These are phyloP conservation scores for Eutypella sp. DNA, from an alignment of 2,329 filamentous ascomycete species.

Conservation along the genomic window DNA sequence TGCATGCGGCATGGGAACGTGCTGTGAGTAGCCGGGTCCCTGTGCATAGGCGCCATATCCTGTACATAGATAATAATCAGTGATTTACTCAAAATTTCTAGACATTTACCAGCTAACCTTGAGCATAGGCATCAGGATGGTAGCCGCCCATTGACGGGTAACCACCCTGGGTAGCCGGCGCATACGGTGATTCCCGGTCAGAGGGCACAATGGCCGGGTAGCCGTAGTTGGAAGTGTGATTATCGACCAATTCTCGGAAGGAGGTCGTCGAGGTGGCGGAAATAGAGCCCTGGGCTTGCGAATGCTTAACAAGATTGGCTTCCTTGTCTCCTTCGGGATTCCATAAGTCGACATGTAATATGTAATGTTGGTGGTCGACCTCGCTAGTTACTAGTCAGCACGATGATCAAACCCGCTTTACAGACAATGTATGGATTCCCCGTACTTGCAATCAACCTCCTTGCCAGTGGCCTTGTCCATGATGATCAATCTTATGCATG, in stretches of 20 bases:
- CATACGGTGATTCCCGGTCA: slow-evolving; percentile 18
- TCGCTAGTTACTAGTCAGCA: slow-evolving; percentile 14
- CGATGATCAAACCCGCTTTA: slow-evolving; percentile 2
- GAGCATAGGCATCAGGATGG: slow-evolving; percentile 22
- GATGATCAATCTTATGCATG: slow-evolving; percentile 81
- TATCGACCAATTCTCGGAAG: slow-evolving; percentile 42
- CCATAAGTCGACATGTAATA: slow-evolving; percentile 59
- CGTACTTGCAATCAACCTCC: slow-evolving; percentile 80
- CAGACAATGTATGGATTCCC: slow-evolving; percentile 9
- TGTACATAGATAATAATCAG: slow-evolving; percentile 7
- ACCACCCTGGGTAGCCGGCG: slow-evolving; percentile 16
- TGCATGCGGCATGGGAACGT: slow-evolving; percentile 14
- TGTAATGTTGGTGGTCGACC: slow-evolving; percentile 27
- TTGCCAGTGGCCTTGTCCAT: slow-evolving; percentile 68
- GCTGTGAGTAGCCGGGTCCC: not conserved
- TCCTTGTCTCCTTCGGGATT: slow-evolving; percentile 60
- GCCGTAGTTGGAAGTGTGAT: slow-evolving; percentile 18
- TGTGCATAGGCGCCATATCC: slow-evolving; percentile 21
- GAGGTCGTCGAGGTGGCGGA: slow-evolving; percentile 75
- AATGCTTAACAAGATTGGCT: slow-evolving; percentile 61
- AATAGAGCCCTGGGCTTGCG: slow-evolving; percentile 68
- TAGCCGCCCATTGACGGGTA: slow-evolving; percentile 24
- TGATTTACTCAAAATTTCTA: not conserved
- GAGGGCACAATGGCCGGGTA: slow-evolving; percentile 26
- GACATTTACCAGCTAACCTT: slow-evolving; percentile 16